Evolutionary conservation across 1,139 yeast genomes (phyloP), one percentile per base, ranked within the genome.

Genomic region (Hyphopichia buzzinii): DNA sequence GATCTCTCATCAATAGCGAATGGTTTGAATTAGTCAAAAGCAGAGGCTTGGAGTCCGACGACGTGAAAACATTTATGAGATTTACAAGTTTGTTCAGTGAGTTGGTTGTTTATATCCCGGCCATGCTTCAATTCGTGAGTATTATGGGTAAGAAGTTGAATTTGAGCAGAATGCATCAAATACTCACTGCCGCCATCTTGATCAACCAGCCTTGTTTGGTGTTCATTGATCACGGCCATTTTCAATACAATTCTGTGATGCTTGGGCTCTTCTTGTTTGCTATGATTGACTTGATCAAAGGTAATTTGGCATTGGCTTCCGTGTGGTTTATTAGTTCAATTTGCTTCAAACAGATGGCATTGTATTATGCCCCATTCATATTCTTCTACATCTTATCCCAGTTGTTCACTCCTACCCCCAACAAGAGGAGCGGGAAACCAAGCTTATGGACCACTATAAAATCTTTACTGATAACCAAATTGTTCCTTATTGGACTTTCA

Each of bases 221-320:
- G 31, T 70, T 94, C 39, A 81, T 94, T 39, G 99, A 94, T 56
- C 97, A 94, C 59, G 98, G 98, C 8, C 98, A 94, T 62, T 94
- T 92, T 62, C 98, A 94, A 63, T 90, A 80, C 63, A 92, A 94
- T 53, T 78, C 90, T 0, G 95, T 92, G 13, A 92, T 94, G 97
- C 75, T 94, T 34, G 98, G 98, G 0, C 67, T 88, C 25, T 73
- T 90, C 11, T 66, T 92, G 25, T 67, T 81, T 43, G 72, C 95
- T 1, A 64, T 89, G 26, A 78, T 79, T 38, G 82, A 82, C 44
- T 65, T 90, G 35, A 59, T 85, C 30, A 75, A 79, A 39, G 84
- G 81, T 27, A 77, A 79, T 49, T 73, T 80, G 38, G 68, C 79
- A 3, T 49, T 81, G 29, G 94, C 95, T 0, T 82, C 96, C n/a